Base-by-base conservation (phyloP, 2,329 filamentous ascomycete species). In the Arthrobotrys sinensis region DNA sequence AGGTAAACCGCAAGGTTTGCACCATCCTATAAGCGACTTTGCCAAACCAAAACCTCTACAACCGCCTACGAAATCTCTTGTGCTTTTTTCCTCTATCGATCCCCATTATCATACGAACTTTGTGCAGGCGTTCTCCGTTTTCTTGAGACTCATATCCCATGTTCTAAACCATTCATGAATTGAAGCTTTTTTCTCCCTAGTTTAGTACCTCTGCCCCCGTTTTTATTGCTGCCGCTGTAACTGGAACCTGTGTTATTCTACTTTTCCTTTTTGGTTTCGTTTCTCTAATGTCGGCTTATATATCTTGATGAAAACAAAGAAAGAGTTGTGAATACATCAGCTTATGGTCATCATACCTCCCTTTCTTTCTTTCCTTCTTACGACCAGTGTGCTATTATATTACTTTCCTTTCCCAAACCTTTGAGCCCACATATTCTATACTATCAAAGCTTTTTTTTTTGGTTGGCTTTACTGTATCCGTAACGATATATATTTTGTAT, bases 1-100 rank as follows among this genome's bases (percentile, higher is more conserved):
- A 84, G 75, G 88, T 90, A 86, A 85, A 87, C 82, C 91, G 91
- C 86, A 89, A 89, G 84, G 55, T 3, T 5, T 86, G 91, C 86
- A 88, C 88, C 55, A 90, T 93, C 83, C 87, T 93, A 84, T 93
- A 88, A 66, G 50, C 53, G 71, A 48, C 28, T 16, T 36, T 43
- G 45, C 46, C 28, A 28, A 68, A 64, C 40, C 21, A 45, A 73
- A 60, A 19, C 5, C 52, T 6, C 28, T 8, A 11, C 6, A 19
- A 8, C 36, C 10, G 52, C 52, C 36, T 60, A 60, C 36, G 19
- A 43, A 28, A 60, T 43, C 8, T 60, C 55, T 60, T 43, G 69
- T 48, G 57, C 65, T 48, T 64, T 55, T 43, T 60, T 66, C 63
- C n/a, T 43, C 28, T 36, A 50, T 57, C 66, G 53, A 60, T 65